Percentiles rank a stretch among this genome's conserved stretches.
Conservation (phyloP, 1,284 basidiomycete genomes). For the Puccinia coronata region DNA sequence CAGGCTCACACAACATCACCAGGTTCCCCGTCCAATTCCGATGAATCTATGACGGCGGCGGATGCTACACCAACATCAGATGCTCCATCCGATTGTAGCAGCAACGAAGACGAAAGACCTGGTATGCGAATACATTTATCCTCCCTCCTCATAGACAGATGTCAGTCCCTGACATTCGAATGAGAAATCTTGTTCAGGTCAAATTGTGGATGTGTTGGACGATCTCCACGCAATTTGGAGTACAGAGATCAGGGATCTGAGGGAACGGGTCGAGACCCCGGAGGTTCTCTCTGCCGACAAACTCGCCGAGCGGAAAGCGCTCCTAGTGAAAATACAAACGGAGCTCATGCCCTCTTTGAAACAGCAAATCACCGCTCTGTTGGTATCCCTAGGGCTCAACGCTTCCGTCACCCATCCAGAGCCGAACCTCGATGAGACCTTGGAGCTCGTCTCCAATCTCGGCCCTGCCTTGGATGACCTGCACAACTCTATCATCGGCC, state of each 20-base stretch:
- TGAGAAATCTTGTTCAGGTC: not conserved
- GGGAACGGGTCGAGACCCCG: not conserved
- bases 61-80: too few relatives aligned
- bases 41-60: too few relatives aligned
- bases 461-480: not conserved
- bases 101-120: too few relatives aligned
- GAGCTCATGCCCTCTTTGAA: not conserved
- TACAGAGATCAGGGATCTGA: not conserved
- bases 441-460: not conserved
- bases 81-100: too few relatives aligned
- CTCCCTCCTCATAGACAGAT: too few relatives aligned
- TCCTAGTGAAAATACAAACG: not conserved
- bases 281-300: not conserved
- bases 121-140: too few relatives aligned
- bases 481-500: not conserved
- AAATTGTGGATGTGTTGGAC: not conserved
- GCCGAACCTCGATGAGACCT: not conserved
- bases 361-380: not conserved
- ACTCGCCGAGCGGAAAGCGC: not conserved
- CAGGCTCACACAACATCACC: too few relatives aligned
- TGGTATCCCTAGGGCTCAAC: not conserved
- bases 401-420: not conserved
- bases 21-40: too few relatives aligned
- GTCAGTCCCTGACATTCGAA: too few relatives aligned
- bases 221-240: not conserved